Percentiles rank a stretch among this genome's conserved stretches.
Conservation (phyloP, 192 early-diverging fungal genomes). For the Glomus cerebriforme region DNA sequence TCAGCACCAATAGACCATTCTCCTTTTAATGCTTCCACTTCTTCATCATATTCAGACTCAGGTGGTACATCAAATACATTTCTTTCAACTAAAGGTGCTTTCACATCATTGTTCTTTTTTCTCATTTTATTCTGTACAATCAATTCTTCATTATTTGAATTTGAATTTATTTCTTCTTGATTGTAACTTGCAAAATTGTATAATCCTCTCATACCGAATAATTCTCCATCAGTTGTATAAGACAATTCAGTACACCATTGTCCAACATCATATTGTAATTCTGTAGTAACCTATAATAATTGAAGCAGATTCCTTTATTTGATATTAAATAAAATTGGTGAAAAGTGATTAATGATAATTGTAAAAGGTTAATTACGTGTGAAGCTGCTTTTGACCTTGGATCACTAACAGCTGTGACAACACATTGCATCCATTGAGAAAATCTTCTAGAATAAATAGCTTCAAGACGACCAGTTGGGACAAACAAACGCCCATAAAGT, state of each 20-base stretch:
- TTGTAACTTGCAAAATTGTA: constrained; percentile 65
- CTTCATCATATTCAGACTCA: constrained; percentile 35
- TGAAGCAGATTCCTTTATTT: not conserved
- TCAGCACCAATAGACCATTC: constrained; percentile 72
- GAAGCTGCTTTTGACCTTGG: constrained; percentile 49
- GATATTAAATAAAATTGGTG: not conserved
- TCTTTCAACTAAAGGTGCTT: not conserved
- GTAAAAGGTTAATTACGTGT: constrained; percentile 42
- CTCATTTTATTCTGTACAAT: not conserved
- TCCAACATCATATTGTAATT: constrained; percentile 68
- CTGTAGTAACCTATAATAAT: constrained; percentile 54
- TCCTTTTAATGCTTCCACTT: constrained; percentile 39
- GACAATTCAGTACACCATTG: constrained; percentile 78
- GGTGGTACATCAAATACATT: not conserved
- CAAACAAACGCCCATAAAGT: constrained; percentile 72
- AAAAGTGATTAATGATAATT: not conserved
- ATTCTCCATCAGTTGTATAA: constrained; percentile 72
- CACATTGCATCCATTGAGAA: constrained; percentile 52
- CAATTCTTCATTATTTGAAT: constrained; percentile 10
- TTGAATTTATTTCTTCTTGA: constrained; percentile 17
- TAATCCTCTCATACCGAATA: constrained; percentile 81
- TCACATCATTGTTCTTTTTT: not conserved
- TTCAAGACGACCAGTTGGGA: constrained; percentile 69
- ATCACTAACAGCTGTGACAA: constrained; percentile 66
- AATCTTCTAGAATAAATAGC: constrained; percentile 61